phyloP scores from a whole-genome alignment of 108 stramenopile species.

The Cyclotella sp. region DNA sequence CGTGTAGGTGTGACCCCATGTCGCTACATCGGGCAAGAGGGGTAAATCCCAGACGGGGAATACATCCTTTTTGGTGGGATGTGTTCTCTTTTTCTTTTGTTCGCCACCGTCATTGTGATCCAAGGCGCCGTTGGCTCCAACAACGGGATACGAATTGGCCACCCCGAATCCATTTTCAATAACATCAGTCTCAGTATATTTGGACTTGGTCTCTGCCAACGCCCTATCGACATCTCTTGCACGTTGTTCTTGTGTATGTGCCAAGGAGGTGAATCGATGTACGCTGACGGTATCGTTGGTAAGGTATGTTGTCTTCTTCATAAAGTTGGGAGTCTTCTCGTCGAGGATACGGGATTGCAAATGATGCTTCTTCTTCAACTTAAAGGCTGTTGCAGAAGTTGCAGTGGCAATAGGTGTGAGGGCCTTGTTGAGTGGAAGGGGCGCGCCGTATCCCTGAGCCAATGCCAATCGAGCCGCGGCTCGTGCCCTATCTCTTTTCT shows the following conservation, averaged over 20 bases:
- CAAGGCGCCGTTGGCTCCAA: background rate
- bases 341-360: conserved; percentile 82
- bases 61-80: conserved; percentile 73
- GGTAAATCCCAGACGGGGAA: conserved; percentile 69
- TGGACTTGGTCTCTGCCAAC: conserved; percentile 34
- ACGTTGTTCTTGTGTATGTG: conserved; percentile 62
- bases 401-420: conserved; percentile 13
- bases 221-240: conserved; percentile 51
- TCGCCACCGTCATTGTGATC: background rate
- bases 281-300: conserved; percentile 84
- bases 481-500: conserved; percentile 62
- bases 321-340: conserved; percentile 72
- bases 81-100: conserved; percentile 37
- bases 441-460: conserved; percentile 49
- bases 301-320: conserved; percentile 91
- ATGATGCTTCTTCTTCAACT: conserved; percentile 60
- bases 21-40: conserved; percentile 72
- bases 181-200: conserved; percentile 39
- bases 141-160: conserved; percentile 30
- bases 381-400: background rate
- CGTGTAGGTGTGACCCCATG: conserved; percentile 82
- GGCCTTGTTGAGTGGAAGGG: conserved; percentile 1
- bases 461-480: conserved; percentile 76
- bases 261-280: conserved; percentile 87
- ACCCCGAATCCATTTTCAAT: conserved; percentile 52